Conservation (phyloP, 345 rosid genomes). For the Brassica rapa region DNA sequence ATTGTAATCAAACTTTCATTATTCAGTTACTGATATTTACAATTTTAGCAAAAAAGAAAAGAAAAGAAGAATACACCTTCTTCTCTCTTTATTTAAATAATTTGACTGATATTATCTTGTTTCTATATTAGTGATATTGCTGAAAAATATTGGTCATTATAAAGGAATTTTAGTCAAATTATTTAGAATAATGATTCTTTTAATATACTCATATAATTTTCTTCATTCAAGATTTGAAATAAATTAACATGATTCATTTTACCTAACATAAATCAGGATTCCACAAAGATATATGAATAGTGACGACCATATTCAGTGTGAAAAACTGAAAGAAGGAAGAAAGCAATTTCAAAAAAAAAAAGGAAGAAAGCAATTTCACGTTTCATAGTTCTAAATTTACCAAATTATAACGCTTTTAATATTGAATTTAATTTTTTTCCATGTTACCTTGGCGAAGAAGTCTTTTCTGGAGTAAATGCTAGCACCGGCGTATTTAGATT, state of each 20-base stretch:
- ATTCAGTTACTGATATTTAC: too few relatives aligned
- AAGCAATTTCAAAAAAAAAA: not conserved
- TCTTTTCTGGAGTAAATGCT: conserved; percentile 55
- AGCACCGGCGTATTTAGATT: conserved; percentile 62
- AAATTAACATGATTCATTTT: not conserved
- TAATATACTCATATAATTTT: not conserved
- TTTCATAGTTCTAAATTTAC: not conserved
- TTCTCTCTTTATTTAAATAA: too few relatives aligned
- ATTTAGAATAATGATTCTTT: not conserved
- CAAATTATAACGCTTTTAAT: not conserved
- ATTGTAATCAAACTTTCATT: too few relatives aligned
- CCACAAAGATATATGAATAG: not conserved
- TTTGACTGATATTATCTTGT: not conserved
- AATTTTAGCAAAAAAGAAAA: too few relatives aligned
- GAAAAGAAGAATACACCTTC: too few relatives aligned
- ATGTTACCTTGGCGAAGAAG: conserved; percentile 53
- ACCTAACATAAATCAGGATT: not conserved
- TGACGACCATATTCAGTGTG: not conserved
- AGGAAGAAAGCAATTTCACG: not conserved
- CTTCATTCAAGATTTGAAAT: not conserved
- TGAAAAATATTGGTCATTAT: not conserved
- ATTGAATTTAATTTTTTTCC: not conserved
- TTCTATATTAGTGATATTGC: not conserved
- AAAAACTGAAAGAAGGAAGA: not conserved
- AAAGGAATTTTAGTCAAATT: not conserved